A percentile compares a stretch with the other conserved stretches of the same genome.
phyloP scores from a whole-genome alignment of 768 basidiomycete genomes.

The Russula abietina region DNA sequence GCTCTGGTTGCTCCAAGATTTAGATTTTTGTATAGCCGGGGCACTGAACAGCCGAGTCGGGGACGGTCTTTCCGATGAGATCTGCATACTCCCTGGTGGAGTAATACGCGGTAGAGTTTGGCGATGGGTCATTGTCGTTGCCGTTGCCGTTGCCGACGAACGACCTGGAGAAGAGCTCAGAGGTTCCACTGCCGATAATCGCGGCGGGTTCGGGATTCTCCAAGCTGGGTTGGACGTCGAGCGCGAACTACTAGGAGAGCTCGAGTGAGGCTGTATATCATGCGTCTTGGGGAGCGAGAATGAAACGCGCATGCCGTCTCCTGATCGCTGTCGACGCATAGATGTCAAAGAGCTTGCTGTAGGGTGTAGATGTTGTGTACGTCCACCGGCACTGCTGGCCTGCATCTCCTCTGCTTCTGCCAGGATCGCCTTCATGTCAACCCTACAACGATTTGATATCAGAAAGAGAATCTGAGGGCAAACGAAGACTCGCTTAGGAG shows the following conservation, averaged over 20 bases:
- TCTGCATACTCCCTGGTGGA: background rate
- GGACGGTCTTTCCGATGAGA: background rate
- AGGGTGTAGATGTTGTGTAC: conserved; percentile 24
- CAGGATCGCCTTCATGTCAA: conserved; percentile 83
- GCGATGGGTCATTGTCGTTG: background rate
- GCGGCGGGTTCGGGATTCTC: background rate
- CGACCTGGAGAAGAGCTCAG: background rate
- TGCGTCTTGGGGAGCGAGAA: conserved; percentile 18
- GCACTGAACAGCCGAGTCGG: background rate
- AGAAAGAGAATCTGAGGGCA: background rate
- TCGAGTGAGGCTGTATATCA: background rate
- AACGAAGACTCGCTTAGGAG: conserved; percentile 47
- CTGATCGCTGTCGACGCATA: conserved; percentile 12
- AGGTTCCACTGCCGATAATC: background rate
- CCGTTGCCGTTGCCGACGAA: background rate
- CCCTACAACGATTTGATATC: conserved; percentile 36
- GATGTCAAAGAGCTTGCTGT: background rate
- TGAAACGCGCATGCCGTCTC: conserved; percentile 9
- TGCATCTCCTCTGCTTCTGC: conserved; percentile 54
- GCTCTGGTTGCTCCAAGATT: conserved; percentile 8
- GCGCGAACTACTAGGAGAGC: background rate
- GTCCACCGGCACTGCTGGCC: conserved; percentile 1
- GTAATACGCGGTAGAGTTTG: background rate
- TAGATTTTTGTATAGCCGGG: background rate
- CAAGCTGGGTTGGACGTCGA: background rate